Base-by-base conservation (phyloP, 192 early-diverging fungal genomes). In the Radiomyces spectabilis region DNA sequence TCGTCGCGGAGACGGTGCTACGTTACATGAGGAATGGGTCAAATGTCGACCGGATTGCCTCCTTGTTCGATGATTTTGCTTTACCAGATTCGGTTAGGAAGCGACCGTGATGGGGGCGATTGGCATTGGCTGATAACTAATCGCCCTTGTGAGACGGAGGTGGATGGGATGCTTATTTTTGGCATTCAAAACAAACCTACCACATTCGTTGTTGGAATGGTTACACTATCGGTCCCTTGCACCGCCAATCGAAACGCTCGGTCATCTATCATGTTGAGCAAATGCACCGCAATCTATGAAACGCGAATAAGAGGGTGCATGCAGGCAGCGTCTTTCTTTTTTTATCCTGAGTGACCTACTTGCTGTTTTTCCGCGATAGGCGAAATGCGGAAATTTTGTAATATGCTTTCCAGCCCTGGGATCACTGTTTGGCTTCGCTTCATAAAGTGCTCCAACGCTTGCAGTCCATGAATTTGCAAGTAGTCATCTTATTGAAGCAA, bases 401-500 rank as follows among this genome's bases (percentile, higher is more conserved):
- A 19, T 16, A 51, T 32, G 4, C 18, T 26, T 25, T 42, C 47
- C 0, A 63, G 25, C 13, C 45, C 39, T 8, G 46, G 25, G 7
- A 55, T 12, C 40, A 50, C 53, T 19, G 41, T 51, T 32, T 59
- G 53, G 18, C 37, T 47, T 9, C 64, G 37, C 18, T 40, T 41
- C 18, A 66, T 44, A 34, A 51, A 59, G 18, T 40, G 51, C 22
- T 58, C 40, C 5, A 66, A 39, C 5, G 50, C 50, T 31, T 55
- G 43, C 34, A 66, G 39, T 22, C 42, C 58, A 51, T 13, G 35
- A 19, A 55, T 52, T n/a, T 60, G 57, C 21, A 66, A 50, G 7
- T 47, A 35, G 29, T 54, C 50, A 43, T 66, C 56, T 33, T 57
- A 29, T 57, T 25, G 10, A 16, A 30, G 19, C 5, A n/a, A 49